Conservation (phyloP, 805 yeast species). For the Schizosaccharomyces osmophilus region DNA sequence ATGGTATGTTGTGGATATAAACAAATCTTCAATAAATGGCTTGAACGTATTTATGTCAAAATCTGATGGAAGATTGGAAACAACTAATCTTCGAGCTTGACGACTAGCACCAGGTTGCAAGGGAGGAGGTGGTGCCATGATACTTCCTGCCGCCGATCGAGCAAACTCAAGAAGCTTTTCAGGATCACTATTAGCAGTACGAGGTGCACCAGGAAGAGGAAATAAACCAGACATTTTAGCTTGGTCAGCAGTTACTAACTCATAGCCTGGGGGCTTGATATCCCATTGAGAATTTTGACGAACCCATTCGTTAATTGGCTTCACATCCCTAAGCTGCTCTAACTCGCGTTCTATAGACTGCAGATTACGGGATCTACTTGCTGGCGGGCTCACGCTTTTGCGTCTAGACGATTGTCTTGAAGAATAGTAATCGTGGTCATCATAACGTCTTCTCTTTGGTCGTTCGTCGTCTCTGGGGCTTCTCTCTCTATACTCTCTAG, state of each 20-base stretch:
- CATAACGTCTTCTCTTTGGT: constrained; percentile 4
- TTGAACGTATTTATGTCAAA: constrained; percentile 4
- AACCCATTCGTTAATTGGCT: constrained; percentile 27
- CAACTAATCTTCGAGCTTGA: constrained; percentile 8
- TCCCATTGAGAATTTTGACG: constrained; percentile 43
- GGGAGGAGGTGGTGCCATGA: constrained; percentile 6
- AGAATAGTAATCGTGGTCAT: not conserved
- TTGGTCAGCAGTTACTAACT: constrained; percentile 43
- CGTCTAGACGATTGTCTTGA: constrained; percentile 3
- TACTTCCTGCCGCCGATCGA: constrained; percentile 3
- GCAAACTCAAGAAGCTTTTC: constrained; percentile 4
- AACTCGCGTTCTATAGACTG: constrained; percentile 10
- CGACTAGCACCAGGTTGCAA: constrained; percentile 7
- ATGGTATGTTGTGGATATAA: constrained; percentile 3
- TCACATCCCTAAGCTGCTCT: constrained; percentile 15
- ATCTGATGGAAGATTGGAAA: constrained; percentile 5
- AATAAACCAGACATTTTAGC: constrained; percentile 63
- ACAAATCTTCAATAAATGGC: constrained; percentile 6
- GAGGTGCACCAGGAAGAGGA: constrained; percentile 44
- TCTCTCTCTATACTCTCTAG: not conserved
- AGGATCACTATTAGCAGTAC: constrained; percentile 6
- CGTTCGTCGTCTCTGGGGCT: constrained; percentile 6
- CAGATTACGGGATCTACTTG: not conserved
- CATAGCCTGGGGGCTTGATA: constrained; percentile 44
- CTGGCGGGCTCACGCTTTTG: constrained; percentile 5